These are phyloP conservation scores for Chalciporus chontae DNA, from an alignment of 768 basidiomycete species.

Conservation along the genomic window DNA sequence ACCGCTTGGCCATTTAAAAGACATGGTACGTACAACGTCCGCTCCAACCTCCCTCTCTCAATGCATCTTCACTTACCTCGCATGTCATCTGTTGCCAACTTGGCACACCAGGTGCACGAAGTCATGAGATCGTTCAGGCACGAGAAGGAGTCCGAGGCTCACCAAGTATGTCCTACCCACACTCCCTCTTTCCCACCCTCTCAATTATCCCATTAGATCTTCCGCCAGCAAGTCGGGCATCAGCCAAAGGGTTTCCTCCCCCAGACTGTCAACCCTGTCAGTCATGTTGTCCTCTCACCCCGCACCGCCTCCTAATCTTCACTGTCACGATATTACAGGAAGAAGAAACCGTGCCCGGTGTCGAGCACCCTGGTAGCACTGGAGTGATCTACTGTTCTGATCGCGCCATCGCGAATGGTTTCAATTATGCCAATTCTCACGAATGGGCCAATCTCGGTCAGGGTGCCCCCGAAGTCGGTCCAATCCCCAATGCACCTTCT, in stretches of 20 bases:
- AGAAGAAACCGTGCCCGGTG: constrained; percentile 88
- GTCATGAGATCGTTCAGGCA: constrained; percentile 64
- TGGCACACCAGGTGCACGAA: constrained; percentile 60
- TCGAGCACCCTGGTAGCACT: constrained; percentile 67
- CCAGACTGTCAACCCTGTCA: constrained; percentile 66
- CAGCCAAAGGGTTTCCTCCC: constrained; percentile 61
- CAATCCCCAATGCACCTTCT: constrained; percentile 68
- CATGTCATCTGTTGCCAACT: constrained; percentile 25
- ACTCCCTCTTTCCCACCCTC: background rate
- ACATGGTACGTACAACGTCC: constrained; percentile 33
- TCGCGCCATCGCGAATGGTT: constrained; percentile 94
- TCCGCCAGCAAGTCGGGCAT: constrained; percentile 69
- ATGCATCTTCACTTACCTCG: constrained; percentile 32
- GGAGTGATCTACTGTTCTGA: constrained; percentile 86
- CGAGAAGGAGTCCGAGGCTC: constrained; percentile 86
- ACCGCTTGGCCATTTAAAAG: constrained; percentile 36
- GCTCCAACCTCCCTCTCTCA: background rate
- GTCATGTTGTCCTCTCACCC: constrained; percentile 14
- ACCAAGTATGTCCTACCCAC: constrained; percentile 48
- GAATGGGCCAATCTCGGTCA: constrained; percentile 92
- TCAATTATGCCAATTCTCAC: constrained; percentile 71
- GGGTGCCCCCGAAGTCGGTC: constrained; percentile 86
- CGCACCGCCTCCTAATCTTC: background rate
- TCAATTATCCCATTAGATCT: constrained; percentile 50
- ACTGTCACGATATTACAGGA: constrained; percentile 39